Percentiles rank a stretch among this genome's conserved stretches.
Evolutionary conservation across 1,139 yeast species (phyloP).

Genomic region (Lizanozyma gosingica): DNA sequence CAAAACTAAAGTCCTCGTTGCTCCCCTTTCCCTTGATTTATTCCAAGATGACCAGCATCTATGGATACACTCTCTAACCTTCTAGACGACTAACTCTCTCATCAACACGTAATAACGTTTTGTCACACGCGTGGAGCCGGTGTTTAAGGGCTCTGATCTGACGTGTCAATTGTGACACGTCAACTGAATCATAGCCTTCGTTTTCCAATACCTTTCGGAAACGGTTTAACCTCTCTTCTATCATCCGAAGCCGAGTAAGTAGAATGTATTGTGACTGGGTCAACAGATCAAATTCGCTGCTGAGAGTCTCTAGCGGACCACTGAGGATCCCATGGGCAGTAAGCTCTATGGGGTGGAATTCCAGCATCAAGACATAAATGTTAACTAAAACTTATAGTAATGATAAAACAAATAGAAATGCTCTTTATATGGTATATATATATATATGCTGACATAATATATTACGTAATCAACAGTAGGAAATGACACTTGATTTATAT

Average conservation of each 20-base stretch:
- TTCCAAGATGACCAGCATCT: slow-evolving; percentile 19
- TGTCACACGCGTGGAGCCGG: not conserved
- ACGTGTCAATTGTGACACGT: slow-evolving; percentile 2
- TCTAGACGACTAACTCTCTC: slow-evolving; percentile 7
- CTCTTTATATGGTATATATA: no score
- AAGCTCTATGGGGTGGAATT: slow-evolving; percentile 46
- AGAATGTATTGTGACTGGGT: slow-evolving; percentile 51
- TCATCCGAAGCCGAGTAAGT: slow-evolving; percentile 35
- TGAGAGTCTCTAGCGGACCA: slow-evolving; percentile 42
- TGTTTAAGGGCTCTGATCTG: slow-evolving; percentile 8
- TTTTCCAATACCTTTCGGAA: slow-evolving; percentile 15
- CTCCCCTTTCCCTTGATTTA: no score
- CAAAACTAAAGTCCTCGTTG: no score
- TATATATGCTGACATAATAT: no score
- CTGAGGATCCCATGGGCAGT: slow-evolving; percentile 48
- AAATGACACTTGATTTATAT: no score
- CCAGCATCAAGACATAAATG: no score
- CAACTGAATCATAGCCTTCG: slow-evolving; percentile 10
- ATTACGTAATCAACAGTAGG: no score
- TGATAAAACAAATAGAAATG: no score
- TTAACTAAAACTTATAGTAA: no score
- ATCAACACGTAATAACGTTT: slow-evolving; percentile 3
- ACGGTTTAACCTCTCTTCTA: slow-evolving; percentile 28
- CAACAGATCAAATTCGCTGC: slow-evolving; percentile 42
- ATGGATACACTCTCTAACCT: slow-evolving; percentile 10